phyloP scores from a whole-genome alignment of 1,284 basidiomycete genomes.

The Flammula alnicola region DNA sequence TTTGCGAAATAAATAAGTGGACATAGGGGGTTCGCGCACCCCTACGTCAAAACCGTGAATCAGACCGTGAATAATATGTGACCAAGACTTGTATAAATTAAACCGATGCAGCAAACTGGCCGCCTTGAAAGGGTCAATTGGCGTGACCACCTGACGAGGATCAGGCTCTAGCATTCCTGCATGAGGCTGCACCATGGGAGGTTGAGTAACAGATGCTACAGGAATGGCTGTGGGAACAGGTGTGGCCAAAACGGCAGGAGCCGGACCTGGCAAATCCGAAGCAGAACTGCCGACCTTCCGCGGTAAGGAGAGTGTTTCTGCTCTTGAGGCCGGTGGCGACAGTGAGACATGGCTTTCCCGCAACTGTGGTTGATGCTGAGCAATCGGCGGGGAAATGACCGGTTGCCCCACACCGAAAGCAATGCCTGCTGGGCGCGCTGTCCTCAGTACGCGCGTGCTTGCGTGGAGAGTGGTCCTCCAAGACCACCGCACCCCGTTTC shows the following conservation, averaged over 20 bases:
- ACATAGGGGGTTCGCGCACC: constrained; percentile 9
- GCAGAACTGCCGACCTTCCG: constrained; percentile 1
- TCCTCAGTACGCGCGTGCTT: not conserved
- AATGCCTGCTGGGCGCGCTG: constrained; percentile 5
- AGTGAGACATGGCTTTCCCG: constrained; percentile 21
- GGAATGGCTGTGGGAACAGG: constrained; percentile 26
- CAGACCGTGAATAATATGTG: constrained; percentile 21
- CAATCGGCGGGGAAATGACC: constrained; percentile 32
- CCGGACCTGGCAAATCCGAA: not conserved
- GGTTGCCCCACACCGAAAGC: constrained; percentile 34
- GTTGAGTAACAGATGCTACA: constrained; percentile 32
- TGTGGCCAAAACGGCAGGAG: constrained; percentile 1
- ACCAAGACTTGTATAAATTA: not conserved
- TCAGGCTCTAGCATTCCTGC: constrained; percentile 20
- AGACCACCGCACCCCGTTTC: no score
- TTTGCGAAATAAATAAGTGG: constrained; percentile 29
- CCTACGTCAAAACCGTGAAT: constrained; percentile 37
- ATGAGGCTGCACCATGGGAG: constrained; percentile 27
- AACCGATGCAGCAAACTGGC: not conserved
- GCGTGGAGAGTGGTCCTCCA: constrained; percentile 9
- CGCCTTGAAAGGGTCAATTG: not conserved
- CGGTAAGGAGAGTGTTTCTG: constrained; percentile 4
- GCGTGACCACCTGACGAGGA: constrained; percentile 20
- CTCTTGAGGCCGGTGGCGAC: constrained; percentile 9
- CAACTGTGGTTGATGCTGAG: constrained; percentile 20